Conservation (phyloP, 2,329 filamentous ascomycete species). For the Moelleriella libera region DNA sequence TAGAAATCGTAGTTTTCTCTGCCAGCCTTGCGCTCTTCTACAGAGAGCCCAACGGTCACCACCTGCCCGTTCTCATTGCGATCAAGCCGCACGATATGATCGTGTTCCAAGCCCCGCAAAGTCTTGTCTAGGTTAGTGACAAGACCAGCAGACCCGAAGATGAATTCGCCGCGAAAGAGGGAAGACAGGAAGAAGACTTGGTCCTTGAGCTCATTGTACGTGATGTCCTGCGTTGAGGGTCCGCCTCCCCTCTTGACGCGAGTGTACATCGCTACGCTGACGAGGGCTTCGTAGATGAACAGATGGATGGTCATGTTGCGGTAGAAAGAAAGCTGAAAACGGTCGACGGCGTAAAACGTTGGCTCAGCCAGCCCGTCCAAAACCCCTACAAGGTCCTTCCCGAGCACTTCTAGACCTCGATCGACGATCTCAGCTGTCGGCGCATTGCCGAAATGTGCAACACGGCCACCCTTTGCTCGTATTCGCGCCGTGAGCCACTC, state of each 20-base stretch:
- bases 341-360: conserved; percentile 87
- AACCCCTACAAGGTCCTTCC: conserved; percentile 72
- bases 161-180: conserved; percentile 91
- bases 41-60: conserved; percentile 58
- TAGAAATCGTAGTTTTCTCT: conserved; percentile 97
- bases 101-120: conserved; percentile 59
- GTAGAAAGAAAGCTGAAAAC: conserved; percentile 96
- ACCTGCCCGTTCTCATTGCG: conserved; percentile 41
- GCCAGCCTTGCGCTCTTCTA: conserved; percentile 61
- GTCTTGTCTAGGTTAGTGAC: conserved; percentile 70
- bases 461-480: conserved; percentile 72
- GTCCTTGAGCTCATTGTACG: conserved; percentile 55
- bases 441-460: conserved; percentile 80
- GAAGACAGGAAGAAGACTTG: conserved; percentile 87
- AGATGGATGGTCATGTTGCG: conserved; percentile 99
- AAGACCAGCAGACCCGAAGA: conserved; percentile 81
- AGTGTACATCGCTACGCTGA: conserved; percentile 83
- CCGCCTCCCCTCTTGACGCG: conserved; percentile 85
- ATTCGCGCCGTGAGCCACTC: conserved; percentile 82
- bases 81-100: conserved; percentile 60
- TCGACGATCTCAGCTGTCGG: conserved; percentile 74
- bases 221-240: conserved; percentile 63
- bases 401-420: conserved; percentile 80
- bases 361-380: conserved; percentile 72
- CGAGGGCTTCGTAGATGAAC: conserved; percentile 85